Evolutionary conservation across 257 asterid species (phyloP), one percentile per base, ranked within the genome.

Genomic region (Ilex asprella): DNA sequence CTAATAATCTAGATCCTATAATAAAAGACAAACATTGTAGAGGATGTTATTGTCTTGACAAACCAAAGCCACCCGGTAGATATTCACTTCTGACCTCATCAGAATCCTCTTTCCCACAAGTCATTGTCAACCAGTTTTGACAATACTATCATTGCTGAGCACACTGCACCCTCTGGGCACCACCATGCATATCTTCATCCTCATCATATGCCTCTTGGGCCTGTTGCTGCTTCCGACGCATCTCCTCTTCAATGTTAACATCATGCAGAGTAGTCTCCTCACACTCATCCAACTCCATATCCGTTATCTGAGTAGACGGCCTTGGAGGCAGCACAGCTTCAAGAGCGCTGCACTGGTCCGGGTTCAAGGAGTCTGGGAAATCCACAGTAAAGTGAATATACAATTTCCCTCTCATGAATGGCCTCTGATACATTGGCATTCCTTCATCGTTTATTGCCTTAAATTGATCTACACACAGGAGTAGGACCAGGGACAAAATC

Each of bases 161-260:
- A 56, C 86, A 81, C 58, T 81, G 83, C 62, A 81, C 86, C 55
- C 83, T 75, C 78, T 75, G 81, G 30, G 75, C 78, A 31, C 86
- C 86, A 57, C 86, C 83, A 44, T 56, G 79, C 81, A 77, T 77
- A 66, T 80, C 86, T 2, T 77, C 86, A 30, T 80, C 86, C 52
- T 81, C 86, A 2, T 81, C 86, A 1, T 81, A 75, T 7, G 86
- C 86, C 69, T 80, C 86, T 49, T 75, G 83, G 11, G 86, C 83
- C 55, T 70, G 72, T 60, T 68, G 79, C 39, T 75, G 81, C 71
- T 70, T 81, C 78, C 83, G 75, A 31, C 86, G 81, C 76, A 81
- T 66, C 62, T 81, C 86, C 6, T 77, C 83, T 63, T 81, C 86
- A 1, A 81, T 81, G 76, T 81, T 81, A 3, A 77, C 81, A 13